These are phyloP conservation scores for Pseudocohnilembus persalinus DNA, from an alignment of 169 alveolate genomes.

Conservation along the genomic window DNA sequence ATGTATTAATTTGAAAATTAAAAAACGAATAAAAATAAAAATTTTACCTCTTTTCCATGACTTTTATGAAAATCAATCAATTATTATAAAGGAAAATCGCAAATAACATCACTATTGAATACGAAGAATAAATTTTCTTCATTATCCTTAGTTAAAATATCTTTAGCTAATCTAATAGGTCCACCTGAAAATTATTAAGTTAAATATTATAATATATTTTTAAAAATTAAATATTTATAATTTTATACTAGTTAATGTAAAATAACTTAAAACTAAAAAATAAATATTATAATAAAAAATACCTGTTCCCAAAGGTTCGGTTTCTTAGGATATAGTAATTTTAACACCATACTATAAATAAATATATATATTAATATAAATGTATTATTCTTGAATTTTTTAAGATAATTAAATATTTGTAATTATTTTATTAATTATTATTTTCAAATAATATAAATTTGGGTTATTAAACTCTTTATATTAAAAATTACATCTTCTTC, in stretches of 20 bases:
- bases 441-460: too few relatives aligned
- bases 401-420: too few relatives aligned
- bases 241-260: too few relatives aligned
- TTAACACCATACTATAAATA: slow-evolving; percentile 78
- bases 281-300: neutral
- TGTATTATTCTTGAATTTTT: neutral
- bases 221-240: too few relatives aligned
- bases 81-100: slow-evolving; percentile 95
- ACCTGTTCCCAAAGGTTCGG: slow-evolving; percentile 96
- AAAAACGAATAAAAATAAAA: too few relatives aligned
- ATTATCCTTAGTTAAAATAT: slow-evolving; percentile 81
- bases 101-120: slow-evolving; percentile 95
- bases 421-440: too few relatives aligned
- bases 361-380: too few relatives aligned
- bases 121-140: slow-evolving; percentile 91
- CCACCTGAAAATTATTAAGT: slow-evolving; percentile 70
- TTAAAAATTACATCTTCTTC: slow-evolving; percentile 66
- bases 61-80: slow-evolving; percentile 91
- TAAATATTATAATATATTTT: too few relatives aligned
- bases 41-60: slow-evolving; percentile 85
- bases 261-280: neutral
- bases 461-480: too few relatives aligned
- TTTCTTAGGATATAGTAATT: slow-evolving; percentile 93
- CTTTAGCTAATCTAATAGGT: slow-evolving; percentile 83
- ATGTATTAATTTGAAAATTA: slow-evolving; percentile 88